A percentile compares a stretch with the other conserved stretches of the same genome.
Conservation (phyloP, 148 eudicot genomes). For the Polygonum aviculare region DNA sequence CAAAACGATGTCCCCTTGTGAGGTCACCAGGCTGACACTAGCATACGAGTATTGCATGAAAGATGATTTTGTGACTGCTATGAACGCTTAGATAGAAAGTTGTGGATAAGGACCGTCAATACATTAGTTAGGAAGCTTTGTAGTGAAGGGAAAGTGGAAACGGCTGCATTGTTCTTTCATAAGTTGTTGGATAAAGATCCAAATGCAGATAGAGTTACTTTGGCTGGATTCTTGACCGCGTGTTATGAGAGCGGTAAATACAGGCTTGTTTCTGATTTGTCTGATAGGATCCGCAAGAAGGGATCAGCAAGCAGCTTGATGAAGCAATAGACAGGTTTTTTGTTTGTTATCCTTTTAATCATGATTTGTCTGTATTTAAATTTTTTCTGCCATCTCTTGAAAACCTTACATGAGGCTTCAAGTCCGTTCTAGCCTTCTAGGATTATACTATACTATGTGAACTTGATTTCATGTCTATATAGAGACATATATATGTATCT, state of each 20-base stretch:
- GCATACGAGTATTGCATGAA: constrained; percentile 74
- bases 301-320: constrained; percentile 16
- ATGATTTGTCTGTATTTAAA: not conserved
- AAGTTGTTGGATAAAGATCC: constrained; percentile 56
- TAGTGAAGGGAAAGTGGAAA: constrained; percentile 61
- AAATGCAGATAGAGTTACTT: constrained; percentile 48
- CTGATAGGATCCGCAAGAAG: constrained; percentile 37
- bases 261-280: constrained; percentile 59
- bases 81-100: constrained; percentile 53
- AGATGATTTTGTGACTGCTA: constrained; percentile 30
- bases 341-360: not conserved
- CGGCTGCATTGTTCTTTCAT: constrained; percentile 49
- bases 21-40: constrained; percentile 74
- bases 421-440: not conserved
- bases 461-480: not conserved
- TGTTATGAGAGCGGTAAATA: constrained; percentile 64
- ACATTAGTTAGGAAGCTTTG: constrained; percentile 86
- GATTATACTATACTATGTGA: not conserved
- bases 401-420: not conserved
- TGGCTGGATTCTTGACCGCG: constrained; percentile 70
- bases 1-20: constrained; percentile 59
- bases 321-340: not conserved
- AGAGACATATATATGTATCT: not conserved
- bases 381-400: not conserved
- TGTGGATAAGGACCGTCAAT: constrained; percentile 58